Evolutionary conservation across 2,329 filamentous ascomycete genomes (phyloP).

Genomic region (Fusarium sambucinum): DNA sequence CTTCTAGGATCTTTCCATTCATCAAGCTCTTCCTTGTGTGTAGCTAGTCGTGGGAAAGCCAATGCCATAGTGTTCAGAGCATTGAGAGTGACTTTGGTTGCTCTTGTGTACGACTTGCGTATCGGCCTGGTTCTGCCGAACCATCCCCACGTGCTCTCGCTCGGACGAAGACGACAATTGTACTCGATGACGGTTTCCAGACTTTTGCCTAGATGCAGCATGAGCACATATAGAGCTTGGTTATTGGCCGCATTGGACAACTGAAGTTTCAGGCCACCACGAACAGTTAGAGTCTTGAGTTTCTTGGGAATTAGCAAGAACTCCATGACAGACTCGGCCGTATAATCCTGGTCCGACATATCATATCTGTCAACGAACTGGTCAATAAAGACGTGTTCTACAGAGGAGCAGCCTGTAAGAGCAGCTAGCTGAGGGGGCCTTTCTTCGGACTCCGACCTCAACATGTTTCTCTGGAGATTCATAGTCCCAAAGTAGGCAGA

Average conservation of each 20-base stretch:
- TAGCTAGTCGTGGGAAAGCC: background rate
- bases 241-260: background rate
- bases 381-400: background rate
- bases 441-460: background rate
- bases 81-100: background rate
- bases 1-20: background rate
- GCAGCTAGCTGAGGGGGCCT: background rate
- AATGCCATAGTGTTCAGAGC: background rate
- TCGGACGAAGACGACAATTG: background rate
- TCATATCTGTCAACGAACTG: background rate
- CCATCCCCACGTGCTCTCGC: background rate
- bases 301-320: background rate
- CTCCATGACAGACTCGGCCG: background rate
- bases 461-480: background rate
- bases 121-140: background rate
- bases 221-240: background rate
- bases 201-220: background rate
- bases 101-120: background rate
- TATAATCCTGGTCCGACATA: background rate
- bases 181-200: background rate
- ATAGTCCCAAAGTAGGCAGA: background rate
- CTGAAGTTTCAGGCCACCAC: background rate
- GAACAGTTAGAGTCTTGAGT: background rate
- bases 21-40: background rate
- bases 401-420: background rate